A percentile compares a stretch with the other conserved stretches of the same genome.
These are phyloP conservation scores for Psilocybe subaeruginosa DNA, from an alignment of 768 basidiomycete genomes.

Conservation along the genomic window DNA sequence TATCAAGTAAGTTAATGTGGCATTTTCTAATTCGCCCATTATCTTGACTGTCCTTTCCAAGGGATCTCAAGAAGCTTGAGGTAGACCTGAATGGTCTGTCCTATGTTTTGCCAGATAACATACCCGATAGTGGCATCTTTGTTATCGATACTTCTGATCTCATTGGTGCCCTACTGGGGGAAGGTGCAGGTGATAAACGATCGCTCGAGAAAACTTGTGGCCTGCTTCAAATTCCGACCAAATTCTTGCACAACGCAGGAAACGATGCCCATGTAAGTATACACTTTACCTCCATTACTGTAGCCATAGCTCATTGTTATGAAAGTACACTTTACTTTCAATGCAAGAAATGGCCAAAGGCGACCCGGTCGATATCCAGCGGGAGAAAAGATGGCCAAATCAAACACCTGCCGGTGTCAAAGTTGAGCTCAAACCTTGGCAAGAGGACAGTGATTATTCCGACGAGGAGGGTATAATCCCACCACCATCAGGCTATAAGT, in stretches of 20 bases:
- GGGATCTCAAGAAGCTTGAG: constrained; percentile 59
- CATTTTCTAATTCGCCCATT: background rate
- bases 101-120: constrained; percentile 59
- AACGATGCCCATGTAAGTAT: constrained; percentile 79
- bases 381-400: constrained; percentile 80
- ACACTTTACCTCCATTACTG: background rate
- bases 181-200: constrained; percentile 50
- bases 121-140: constrained; percentile 57
- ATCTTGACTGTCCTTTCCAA: constrained; percentile 28
- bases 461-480: constrained; percentile 44
- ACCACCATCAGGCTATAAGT: constrained; percentile 21
- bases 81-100: constrained; percentile 55
- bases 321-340: constrained; percentile 71
- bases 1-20: constrained; percentile 58
- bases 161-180: constrained; percentile 75
- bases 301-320: background rate
- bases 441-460: constrained; percentile 57
- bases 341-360: constrained; percentile 75
- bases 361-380: constrained; percentile 72
- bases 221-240: constrained; percentile 59
- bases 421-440: constrained; percentile 61
- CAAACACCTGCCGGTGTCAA: constrained; percentile 47
- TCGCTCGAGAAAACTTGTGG: constrained; percentile 64
- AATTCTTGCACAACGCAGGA: constrained; percentile 79
- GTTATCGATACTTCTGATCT: constrained; percentile 76